Evolutionary conservation across 768 basidiomycete genomes (phyloP), one percentile per base, ranked within the genome.

Genomic region (Boletus eberwhitei): DNA sequence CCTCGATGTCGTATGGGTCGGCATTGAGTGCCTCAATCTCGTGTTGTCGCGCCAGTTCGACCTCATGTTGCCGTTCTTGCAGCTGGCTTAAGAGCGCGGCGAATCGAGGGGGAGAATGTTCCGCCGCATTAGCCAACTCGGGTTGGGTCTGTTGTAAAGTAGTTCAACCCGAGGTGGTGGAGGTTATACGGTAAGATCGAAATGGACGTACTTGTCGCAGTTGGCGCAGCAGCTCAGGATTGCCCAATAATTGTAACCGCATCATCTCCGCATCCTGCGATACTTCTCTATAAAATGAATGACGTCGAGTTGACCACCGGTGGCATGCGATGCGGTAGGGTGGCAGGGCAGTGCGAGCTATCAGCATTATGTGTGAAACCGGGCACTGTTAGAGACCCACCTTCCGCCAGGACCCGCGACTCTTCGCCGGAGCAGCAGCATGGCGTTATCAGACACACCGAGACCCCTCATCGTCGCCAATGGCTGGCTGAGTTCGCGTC

Each of bases 1-100:
- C 93, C 66, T 98, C 94, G 1, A 97, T 74, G 65, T 97, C 86
- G 71, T 81, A 98, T 1, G 96, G 94, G 71, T 98, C 87, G 1
- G 88, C 86, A 61, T 96, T 89, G 56, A 98, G 79, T 16, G 75
- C 72, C 59, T 77, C 78, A 44, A 88, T 81, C 67, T 86, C 86
- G 37, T 76, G 82, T 57, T 85, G 82, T 19, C 77, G 79, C 36
- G 75, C 76, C 29, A 83, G 50, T 57, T 91, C 86, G 0, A 76
- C 73, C 14, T 79, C 72, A 21, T 73, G 58, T 24, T 84, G 82
- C 31, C 82, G 79, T 43, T 79, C 77, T 34, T 81, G 78, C 14
- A 83, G 78, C 47, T 87, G 84, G 2, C 81, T 73, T 8, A 92
- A 74, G 24, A 93, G 80, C 62, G 84, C 78, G 2, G 86, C 87